A percentile compares a stretch with the other conserved stretches of the same genome.
Evolutionary conservation across 2,329 filamentous ascomycete species (phyloP).

Genomic region (Ophiostoma quercus): DNA sequence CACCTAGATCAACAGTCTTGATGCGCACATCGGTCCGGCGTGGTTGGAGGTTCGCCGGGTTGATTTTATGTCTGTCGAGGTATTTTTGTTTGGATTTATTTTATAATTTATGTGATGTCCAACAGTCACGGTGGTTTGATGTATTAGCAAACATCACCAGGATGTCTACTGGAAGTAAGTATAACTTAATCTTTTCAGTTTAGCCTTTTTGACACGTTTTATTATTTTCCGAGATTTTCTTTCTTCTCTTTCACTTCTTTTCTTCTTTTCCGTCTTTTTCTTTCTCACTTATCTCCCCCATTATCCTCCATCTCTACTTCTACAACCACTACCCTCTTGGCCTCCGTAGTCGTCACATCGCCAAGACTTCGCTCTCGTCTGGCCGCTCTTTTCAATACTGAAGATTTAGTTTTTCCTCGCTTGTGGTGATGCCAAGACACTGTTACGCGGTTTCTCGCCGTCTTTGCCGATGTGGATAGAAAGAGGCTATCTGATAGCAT

Average conservation of each 20-base stretch:
- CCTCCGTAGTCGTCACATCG: neutral
- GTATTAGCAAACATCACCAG: no score
- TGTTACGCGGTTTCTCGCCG: neutral
- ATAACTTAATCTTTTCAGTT: no score
- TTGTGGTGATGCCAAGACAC: neutral
- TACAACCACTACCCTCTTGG: neutral
- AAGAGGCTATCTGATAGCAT: conserved; percentile 4
- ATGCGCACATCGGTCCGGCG: neutral
- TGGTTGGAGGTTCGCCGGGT: neutral
- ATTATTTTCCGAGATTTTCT: no score
- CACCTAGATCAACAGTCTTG: no score
- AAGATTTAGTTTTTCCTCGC: neutral
- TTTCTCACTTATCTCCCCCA: neutral
- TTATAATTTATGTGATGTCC: no score
- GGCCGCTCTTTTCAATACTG: neutral
- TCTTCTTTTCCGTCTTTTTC: neutral
- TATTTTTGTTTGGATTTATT: no score
- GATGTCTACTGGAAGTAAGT: no score
- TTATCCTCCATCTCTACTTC: neutral
- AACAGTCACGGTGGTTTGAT: no score
- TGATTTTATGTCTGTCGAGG: no score
- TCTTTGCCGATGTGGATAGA: neutral
- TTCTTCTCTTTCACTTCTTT: no score
- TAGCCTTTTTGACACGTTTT: no score
- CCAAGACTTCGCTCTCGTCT: neutral